Evolutionary conservation across 139 green algal species (phyloP).

Genomic region (Edaphochlamys debaryana): DNA sequence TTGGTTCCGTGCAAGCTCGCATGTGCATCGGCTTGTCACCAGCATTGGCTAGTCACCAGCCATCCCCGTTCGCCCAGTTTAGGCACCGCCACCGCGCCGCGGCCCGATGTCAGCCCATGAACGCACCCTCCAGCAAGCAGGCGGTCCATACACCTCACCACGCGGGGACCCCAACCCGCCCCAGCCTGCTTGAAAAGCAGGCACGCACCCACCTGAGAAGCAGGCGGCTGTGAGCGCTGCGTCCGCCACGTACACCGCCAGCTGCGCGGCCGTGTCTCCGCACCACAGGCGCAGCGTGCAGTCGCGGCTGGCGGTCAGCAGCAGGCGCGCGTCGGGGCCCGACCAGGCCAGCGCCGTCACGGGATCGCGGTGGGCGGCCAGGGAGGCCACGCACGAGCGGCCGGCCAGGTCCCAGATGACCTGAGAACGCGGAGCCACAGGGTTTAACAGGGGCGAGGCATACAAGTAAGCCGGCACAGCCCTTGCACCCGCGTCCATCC

Average conservation of each 20-base stretch:
- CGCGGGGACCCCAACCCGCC: no score
- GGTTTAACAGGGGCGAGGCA: neutral
- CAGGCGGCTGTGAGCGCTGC: neutral
- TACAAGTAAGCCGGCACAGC: neutral
- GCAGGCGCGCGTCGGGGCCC: neutral
- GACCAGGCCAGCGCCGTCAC: neutral
- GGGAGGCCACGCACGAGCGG: neutral
- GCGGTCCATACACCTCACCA: no score
- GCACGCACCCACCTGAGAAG: neutral
- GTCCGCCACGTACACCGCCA: neutral
- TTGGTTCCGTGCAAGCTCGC: no score
- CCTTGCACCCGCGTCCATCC: no score
- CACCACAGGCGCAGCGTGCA: neutral
- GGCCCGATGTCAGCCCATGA: no score
- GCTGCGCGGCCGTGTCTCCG: neutral
- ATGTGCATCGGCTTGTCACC: no score
- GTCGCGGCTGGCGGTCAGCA: neutral
- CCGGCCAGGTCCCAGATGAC: neutral
- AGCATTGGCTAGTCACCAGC: no score
- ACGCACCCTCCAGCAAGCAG: no score
- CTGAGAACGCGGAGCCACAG: neutral
- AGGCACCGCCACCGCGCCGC: no score
- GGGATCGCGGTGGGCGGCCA: neutral
- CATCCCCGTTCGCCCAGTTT: no score
- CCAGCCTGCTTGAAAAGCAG: no score